Evolutionary conservation across 176 grass and related monocot genomes (phyloP).

Genomic region (Juncus effusus): DNA sequence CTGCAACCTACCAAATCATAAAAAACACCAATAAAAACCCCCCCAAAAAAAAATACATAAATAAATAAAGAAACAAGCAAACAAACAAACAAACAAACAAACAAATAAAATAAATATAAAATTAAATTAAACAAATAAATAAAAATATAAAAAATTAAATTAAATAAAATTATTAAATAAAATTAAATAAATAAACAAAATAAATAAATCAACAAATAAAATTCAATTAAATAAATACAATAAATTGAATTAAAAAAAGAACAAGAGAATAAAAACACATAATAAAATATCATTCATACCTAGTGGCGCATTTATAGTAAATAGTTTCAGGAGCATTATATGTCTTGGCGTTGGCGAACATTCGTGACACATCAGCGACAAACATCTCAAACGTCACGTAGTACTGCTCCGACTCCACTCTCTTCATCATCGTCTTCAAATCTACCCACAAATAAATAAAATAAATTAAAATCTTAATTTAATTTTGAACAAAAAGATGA

Average conservation of each 20-base stretch:
- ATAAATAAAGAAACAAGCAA: neutral
- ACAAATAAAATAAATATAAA: no score
- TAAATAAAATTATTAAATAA: neutral
- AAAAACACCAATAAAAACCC: neutral
- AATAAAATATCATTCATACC: conserved; percentile 41
- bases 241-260: conserved; percentile 5
- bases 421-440: conserved; percentile 87
- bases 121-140: neutral
- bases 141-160: conserved; percentile 3
- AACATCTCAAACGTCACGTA: conserved; percentile 99
- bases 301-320: conserved; percentile 87
- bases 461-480: conserved; percentile 5
- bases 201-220: neutral
- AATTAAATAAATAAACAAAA: neutral
- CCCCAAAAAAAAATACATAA: neutral
- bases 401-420: conserved; percentile 89
- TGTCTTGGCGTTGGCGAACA: conserved; percentile 83
- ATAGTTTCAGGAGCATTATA: conserved; percentile 97
- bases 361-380: conserved; percentile 84
- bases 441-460: conserved; percentile 47
- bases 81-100: neutral
- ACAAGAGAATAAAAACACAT: conserved; percentile 12
- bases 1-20: conserved; percentile 47
- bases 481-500: neutral
- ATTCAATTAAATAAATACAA: neutral